Conservation (phyloP, 23 red algal species). For the Gracilaria vermiculophylla region DNA sequence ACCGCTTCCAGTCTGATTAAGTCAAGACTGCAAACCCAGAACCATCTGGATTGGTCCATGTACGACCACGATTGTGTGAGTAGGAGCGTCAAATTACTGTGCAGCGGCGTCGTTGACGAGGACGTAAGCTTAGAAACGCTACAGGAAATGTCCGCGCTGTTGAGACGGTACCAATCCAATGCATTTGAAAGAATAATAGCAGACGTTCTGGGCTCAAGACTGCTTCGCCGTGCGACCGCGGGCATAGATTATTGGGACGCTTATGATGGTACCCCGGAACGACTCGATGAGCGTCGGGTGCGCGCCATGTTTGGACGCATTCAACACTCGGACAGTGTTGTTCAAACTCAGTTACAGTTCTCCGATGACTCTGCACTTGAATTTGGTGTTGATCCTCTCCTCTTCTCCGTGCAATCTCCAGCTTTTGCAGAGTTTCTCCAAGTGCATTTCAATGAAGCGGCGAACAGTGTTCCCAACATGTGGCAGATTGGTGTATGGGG, state of each 20-base stretch:
- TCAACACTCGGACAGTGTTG: conserved; percentile 4
- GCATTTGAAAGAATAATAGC: conserved; percentile 9
- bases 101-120: conserved; percentile 2
- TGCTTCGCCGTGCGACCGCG: neutral
- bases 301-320: neutral
- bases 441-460: neutral
- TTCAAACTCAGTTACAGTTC: neutral
- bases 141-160: neutral
- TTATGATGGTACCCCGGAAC: neutral
- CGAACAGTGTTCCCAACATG: neutral
- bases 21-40: neutral
- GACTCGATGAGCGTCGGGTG: neutral
- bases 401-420: neutral
- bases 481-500: neutral
- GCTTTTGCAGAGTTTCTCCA: neutral
- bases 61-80: neutral
- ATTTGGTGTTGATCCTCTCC: neutral
- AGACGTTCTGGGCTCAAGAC: neutral
- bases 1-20: neutral
- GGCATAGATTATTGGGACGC: conserved; percentile 4
- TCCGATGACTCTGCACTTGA: neutral
- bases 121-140: neutral
- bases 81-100: neutral
- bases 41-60: neutral
- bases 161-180: neutral